Evolutionary conservation across 352 stramenopile species (phyloP), one percentile per base, ranked within the genome.

Genomic region (Phytophthora citricola): DNA sequence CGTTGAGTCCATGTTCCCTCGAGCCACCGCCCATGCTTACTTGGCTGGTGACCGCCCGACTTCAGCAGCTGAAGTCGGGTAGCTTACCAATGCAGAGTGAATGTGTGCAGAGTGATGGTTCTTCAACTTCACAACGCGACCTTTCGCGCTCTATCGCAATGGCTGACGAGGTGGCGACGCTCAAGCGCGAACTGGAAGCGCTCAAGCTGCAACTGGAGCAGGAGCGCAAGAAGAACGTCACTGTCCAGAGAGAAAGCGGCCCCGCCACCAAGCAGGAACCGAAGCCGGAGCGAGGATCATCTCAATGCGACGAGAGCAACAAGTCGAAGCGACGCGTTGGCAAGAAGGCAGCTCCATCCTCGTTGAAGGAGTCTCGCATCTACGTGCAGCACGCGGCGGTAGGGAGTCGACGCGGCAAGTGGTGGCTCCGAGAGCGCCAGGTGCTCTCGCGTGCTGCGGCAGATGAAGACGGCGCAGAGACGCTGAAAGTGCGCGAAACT

Each of bases 371-470:
- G 27, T 39, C 31, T 20, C 53, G 57, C 29, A 32, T 56, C 32
- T 66, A 65, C 38, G 47, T 78, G n/a, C 61, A 85, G 34, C 78
- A 87, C 45, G 58, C 76, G 0, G 63, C 71, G 5, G 71, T 85
- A 29, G 72, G 78, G 55, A 75, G 68, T 1, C 81, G 79, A 26
- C 69, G 76, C 11, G 83, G 78, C 50, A 92, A 90, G 61, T 92
- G 83, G 83, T 89, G 76, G 76, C 68, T 92, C 11, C 78, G 76
- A 54, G 78, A 90, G 29, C 75, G 81, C 10, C 76, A 83, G 54
- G 71, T 90, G 32, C 65, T 92, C 24, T 84, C 79, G 3, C 69
- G 67, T 5, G 80, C 76, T 48, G 56, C 60, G 8, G 53, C 75
- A 1, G 71, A 62, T 7, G 71, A 79, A 32, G 58, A 71, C 39